A percentile compares a stretch with the other conserved stretches of the same genome.
Evolutionary conservation across 192 early-diverging fungal genomes (phyloP).

Genomic region (Entrophospora sp.): DNA sequence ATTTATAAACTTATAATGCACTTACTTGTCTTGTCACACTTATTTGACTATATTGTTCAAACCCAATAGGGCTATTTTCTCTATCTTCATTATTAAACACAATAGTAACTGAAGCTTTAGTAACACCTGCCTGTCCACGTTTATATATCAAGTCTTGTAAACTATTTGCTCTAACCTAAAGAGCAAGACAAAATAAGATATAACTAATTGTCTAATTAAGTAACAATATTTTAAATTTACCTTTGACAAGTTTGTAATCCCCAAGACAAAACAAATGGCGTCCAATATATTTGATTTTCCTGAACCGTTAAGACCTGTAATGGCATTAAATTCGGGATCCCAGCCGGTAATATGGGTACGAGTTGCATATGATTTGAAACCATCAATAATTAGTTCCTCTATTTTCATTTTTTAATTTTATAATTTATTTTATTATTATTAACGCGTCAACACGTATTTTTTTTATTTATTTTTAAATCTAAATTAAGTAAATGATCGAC

Average conservation of each 20-base stretch:
- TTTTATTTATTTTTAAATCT: too few relatives aligned
- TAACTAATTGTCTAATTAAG: not conserved
- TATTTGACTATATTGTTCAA: slow-evolving; percentile 76
- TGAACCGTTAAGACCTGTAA: slow-evolving; percentile 95
- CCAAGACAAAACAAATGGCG: slow-evolving; percentile 97
- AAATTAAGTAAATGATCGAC: too few relatives aligned
- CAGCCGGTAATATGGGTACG: slow-evolving; percentile 95
- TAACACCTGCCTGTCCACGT: slow-evolving; percentile 97
- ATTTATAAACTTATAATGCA: not conserved
- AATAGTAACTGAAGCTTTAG: slow-evolving; percentile 93
- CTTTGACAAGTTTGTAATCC: slow-evolving; percentile 86
- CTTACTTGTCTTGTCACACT: slow-evolving; percentile 92
- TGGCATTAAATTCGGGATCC: slow-evolving; percentile 97
- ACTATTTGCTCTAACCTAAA: slow-evolving; percentile 79
- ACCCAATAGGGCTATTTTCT: slow-evolving; percentile 78
- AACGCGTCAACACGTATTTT: too few relatives aligned
- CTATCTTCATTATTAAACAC: slow-evolving; percentile 90
- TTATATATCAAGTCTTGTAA: slow-evolving; percentile 98
- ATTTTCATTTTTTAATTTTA: slow-evolving; percentile 58
- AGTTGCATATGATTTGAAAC: slow-evolving; percentile 97
- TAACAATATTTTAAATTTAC: slow-evolving; percentile 33
- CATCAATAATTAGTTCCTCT: slow-evolving; percentile 94
- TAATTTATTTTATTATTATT: too few relatives aligned
- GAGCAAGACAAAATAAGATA: not conserved
- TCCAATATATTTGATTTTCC: slow-evolving; percentile 99